Evolutionary conservation across 768 basidiomycete species (phyloP).

Genomic region (Steccherinum ochraceum): DNA sequence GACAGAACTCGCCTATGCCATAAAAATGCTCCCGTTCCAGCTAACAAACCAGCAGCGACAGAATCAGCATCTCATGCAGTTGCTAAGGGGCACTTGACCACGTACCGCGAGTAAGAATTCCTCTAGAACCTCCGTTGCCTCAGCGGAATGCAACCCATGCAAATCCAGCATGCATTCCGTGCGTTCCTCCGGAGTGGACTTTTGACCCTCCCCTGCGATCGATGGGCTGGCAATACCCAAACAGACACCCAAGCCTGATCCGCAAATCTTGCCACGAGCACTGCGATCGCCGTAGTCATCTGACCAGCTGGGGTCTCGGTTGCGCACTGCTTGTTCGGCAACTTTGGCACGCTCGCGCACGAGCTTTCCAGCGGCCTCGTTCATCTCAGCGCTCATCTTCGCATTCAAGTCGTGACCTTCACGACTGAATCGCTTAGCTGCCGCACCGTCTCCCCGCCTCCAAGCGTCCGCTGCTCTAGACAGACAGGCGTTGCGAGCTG

Average conservation of each 20-base stretch:
- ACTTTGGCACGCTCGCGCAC: slow-evolving; percentile 76
- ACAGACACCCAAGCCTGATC: slow-evolving; percentile 78
- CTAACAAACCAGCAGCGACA: slow-evolving; percentile 28
- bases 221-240: slow-evolving; percentile 72
- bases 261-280: slow-evolving; percentile 67
- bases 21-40: slow-evolving; percentile 84
- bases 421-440: slow-evolving; percentile 88
- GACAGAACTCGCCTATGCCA: slow-evolving; percentile 59
- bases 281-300: slow-evolving; percentile 81
- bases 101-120: slow-evolving; percentile 83
- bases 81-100: slow-evolving; percentile 12
- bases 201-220: slow-evolving; percentile 43
- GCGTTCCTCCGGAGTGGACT: slow-evolving; percentile 77
- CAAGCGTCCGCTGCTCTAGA: slow-evolving; percentile 95
- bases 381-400: slow-evolving; percentile 85
- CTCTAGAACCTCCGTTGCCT: slow-evolving; percentile 87
- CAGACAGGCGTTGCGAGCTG: slow-evolving; percentile 89
- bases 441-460: slow-evolving; percentile 91
- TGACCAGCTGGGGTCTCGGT: slow-evolving; percentile 66
- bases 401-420: slow-evolving; percentile 93
- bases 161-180: slow-evolving; percentile 84
- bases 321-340: slow-evolving; percentile 69
- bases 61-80: background rate
- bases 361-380: slow-evolving; percentile 75
- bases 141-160: slow-evolving; percentile 90